Percentiles rank a stretch among this genome's conserved stretches.
Conservation (phyloP, 2,329 filamentous ascomycete genomes). For the Neofusicoccum sp. region DNA sequence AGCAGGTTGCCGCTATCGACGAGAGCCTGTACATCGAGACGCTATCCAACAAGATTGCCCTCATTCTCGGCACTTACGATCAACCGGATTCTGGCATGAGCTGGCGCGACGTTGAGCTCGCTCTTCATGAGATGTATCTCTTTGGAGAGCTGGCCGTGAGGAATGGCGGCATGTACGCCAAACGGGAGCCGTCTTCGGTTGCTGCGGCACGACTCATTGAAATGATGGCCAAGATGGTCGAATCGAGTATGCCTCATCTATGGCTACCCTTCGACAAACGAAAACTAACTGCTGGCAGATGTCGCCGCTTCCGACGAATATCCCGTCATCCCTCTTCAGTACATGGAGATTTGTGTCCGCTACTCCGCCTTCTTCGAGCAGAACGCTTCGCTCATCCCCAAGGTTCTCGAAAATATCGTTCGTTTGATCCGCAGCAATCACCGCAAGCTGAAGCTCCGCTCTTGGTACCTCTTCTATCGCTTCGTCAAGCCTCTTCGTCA, state of each 20-base stretch:
- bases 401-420: slow-evolving; percentile 88
- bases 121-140: slow-evolving; percentile 90
- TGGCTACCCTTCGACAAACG: background rate
- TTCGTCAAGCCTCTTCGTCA: slow-evolving; percentile 83
- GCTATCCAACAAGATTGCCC: slow-evolving; percentile 81
- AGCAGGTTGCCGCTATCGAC: slow-evolving; percentile 86
- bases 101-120: slow-evolving; percentile 93
- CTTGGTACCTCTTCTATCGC: slow-evolving; percentile 95
- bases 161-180: slow-evolving; percentile 80
- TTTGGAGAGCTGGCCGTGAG: slow-evolving; percentile 93
- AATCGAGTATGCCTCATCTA: slow-evolving; percentile 64
- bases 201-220: slow-evolving; percentile 79
- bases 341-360: slow-evolving; percentile 97
- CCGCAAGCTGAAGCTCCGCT: slow-evolving; percentile 80
- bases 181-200: slow-evolving; percentile 74
- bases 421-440: slow-evolving; percentile 84
- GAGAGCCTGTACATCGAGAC: slow-evolving; percentile 85
- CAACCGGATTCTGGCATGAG: slow-evolving; percentile 65
- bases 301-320: slow-evolving; percentile 77
- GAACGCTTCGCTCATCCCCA: slow-evolving; percentile 76
- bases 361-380: slow-evolving; percentile 92
- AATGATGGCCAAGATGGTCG: slow-evolving; percentile 96
- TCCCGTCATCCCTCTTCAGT: slow-evolving; percentile 89
- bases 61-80: slow-evolving; percentile 68
- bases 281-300: slow-evolving; percentile 48